Conservation (phyloP, 768 basidiomycete genomes). For the Agaricus subrufescens region DNA sequence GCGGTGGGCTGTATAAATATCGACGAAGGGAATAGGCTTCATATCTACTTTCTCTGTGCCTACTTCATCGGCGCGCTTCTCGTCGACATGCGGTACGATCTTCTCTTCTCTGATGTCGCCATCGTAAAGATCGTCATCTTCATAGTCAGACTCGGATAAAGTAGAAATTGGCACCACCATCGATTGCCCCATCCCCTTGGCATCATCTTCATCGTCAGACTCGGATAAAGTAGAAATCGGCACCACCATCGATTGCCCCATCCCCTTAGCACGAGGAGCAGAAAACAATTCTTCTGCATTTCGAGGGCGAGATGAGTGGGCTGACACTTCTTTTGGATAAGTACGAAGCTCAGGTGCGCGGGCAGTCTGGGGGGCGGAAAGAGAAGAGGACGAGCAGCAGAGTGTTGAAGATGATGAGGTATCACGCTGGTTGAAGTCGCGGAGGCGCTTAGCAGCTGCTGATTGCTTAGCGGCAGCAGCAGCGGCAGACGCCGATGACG, state of each 20-base stretch:
- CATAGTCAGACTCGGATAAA: conserved; percentile 7
- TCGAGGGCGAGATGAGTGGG: background rate
- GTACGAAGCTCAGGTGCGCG: background rate
- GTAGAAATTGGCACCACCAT: conserved; percentile 8
- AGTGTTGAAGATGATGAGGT: background rate
- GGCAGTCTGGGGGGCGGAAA: conserved; percentile 11
- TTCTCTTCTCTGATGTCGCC: background rate
- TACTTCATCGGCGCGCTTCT: background rate
- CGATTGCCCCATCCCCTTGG: background rate
- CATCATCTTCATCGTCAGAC: conserved; percentile 2
- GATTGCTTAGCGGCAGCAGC: background rate
- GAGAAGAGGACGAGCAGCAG: conserved; percentile 6
- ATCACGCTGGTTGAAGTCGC: background rate
- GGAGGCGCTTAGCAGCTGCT: background rate
- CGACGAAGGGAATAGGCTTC: conserved; percentile 7
- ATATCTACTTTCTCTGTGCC: conserved; percentile 1
- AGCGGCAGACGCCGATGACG: conserved; percentile 5
- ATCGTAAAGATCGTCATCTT: background rate
- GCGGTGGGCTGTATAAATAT: conserved; percentile 19
- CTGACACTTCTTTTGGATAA: conserved; percentile 12
- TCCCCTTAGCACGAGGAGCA: background rate
- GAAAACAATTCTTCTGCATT: conserved; percentile 6
- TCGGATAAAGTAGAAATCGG: conserved; percentile 8
- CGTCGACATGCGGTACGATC: background rate
- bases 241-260: conserved; percentile 1